Conservation (phyloP, 768 basidiomycete genomes). For the Kwoniella dejecticola region DNA sequence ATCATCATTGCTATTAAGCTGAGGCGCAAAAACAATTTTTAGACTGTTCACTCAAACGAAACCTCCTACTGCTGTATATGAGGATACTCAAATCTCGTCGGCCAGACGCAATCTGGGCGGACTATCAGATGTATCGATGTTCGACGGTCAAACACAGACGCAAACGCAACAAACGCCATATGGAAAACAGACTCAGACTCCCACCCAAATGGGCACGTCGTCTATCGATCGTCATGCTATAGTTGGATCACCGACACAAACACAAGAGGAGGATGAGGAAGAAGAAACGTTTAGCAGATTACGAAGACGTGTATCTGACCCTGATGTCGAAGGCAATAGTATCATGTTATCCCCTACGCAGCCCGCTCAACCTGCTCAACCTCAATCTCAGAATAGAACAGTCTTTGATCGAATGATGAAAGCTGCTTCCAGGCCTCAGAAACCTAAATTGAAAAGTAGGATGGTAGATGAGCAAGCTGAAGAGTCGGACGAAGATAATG, state of each 20-base stretch:
- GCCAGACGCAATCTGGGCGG: conserved; percentile 8
- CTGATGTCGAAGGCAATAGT: background rate
- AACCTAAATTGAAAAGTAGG: conserved; percentile 11
- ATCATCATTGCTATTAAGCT: background rate
- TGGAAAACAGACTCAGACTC: conserved; percentile 17
- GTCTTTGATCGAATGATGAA: conserved; percentile 33
- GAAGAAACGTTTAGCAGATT: conserved; percentile 11
- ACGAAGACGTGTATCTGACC: conserved; percentile 6
- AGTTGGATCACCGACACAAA: conserved; percentile 25
- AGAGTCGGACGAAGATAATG: conserved; percentile 51
- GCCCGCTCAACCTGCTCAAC: conserved; percentile 18
- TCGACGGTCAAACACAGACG: background rate
- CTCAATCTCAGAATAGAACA: background rate
- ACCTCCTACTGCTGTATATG: conserved; percentile 27
- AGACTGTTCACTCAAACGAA: conserved; percentile 53
- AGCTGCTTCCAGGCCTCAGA: conserved; percentile 13
- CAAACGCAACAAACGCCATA: conserved; percentile 1
- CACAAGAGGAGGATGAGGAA: conserved; percentile 2
- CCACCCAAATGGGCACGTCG: conserved; percentile 1
- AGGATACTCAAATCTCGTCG: conserved; percentile 4
- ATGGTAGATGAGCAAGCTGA: conserved; percentile 50
- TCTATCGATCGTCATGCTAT: background rate
- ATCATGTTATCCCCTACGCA: background rate
- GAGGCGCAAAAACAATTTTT: too few species aligned
- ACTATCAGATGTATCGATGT: conserved; percentile 6